Base-by-base conservation (phyloP, 129 eudicot species). In the Apium graveolens region DNA sequence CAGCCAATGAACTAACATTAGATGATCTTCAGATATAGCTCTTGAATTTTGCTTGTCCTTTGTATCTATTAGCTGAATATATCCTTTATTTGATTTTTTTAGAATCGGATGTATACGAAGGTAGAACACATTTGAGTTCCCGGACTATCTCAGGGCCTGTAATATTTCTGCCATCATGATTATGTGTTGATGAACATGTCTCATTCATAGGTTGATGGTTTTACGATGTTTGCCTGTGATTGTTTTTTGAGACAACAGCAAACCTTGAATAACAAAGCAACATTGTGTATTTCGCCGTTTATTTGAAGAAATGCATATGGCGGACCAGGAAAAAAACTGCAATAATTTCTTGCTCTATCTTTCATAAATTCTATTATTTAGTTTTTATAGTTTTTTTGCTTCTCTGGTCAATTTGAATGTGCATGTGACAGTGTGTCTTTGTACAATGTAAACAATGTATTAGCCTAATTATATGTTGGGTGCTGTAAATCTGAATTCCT, bases 1-100 rank as follows among this genome's bases (percentile, higher is more conserved):
- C 86, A 9, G 87, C 80, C 12, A 45, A 84, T 53, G 89, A 86
- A 53, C 83, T 75, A 24, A 31, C 78, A 45, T 45, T 48, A 35
- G 78, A 75, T 72, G 76, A 72, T 72, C 51, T 72, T 41, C 34
- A 72, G 35, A 72, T 72, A 21, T 72, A 24, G 35, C 51, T 72
- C 53, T 42, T 37, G 2, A 12, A 27, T 37, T 60, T 21, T 72
- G 53, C 76, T 18, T 42, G 51, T 26, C 51, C 17, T 42, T 72
- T 72, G 76, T 42, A 72, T 72, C 51, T 72, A 72, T 51, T 42
- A n/a, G 35, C 11, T 72, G 27, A 72, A 38, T 39, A 70, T 21
- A 18, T 21, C 39, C 29, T 35, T 35, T 39, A 38, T 16, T 70
- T 70, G 44, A 70, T 34, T 70, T 37, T 8, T 70, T 38, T 70